These are phyloP conservation scores for Trypanosoma avium DNA, from an alignment of 208 protist genomes.

Conservation along the genomic window DNA sequence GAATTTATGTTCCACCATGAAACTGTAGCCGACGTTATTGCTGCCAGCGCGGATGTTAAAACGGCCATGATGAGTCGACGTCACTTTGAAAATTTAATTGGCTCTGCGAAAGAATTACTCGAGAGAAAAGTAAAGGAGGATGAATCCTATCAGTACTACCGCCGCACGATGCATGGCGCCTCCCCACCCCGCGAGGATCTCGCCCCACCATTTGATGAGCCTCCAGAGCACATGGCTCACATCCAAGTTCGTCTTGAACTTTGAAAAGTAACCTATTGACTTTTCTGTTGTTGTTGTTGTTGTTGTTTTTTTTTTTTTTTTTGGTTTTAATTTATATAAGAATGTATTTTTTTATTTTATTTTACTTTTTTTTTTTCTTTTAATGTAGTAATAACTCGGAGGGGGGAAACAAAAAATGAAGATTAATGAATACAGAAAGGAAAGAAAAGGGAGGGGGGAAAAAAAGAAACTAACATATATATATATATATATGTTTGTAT, in stretches of 20 bases:
- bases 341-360: slow-evolving; percentile 16
- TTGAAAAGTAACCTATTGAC: too few relatives aligned
- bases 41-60: slow-evolving; percentile 35
- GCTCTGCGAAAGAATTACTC: slow-evolving; percentile 34
- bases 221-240: slow-evolving; percentile 30
- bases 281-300: too few relatives aligned
- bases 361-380: slow-evolving; percentile 23
- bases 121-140: slow-evolving; percentile 39
- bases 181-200: slow-evolving; percentile 36
- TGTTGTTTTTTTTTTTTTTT: slow-evolving; percentile 22
- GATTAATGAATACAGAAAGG: too few relatives aligned
- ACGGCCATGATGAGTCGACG: slow-evolving; percentile 68
- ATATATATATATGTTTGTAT: too few relatives aligned
- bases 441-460: too few relatives aligned
- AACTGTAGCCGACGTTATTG: slow-evolving; percentile 58
- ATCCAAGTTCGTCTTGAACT: background rate
- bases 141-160: slow-evolving; percentile 48
- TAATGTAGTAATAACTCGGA: too few relatives aligned
- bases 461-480: too few relatives aligned
- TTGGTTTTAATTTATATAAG: too few relatives aligned
- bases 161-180: slow-evolving; percentile 31
- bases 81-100: slow-evolving; percentile 65
- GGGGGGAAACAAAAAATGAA: too few relatives aligned
- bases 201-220: slow-evolving; percentile 44
- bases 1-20: slow-evolving; percentile 78